phyloP scores from a whole-genome alignment of 2,329 filamentous ascomycete species.

The Conoideocrella luteorostrata region DNA sequence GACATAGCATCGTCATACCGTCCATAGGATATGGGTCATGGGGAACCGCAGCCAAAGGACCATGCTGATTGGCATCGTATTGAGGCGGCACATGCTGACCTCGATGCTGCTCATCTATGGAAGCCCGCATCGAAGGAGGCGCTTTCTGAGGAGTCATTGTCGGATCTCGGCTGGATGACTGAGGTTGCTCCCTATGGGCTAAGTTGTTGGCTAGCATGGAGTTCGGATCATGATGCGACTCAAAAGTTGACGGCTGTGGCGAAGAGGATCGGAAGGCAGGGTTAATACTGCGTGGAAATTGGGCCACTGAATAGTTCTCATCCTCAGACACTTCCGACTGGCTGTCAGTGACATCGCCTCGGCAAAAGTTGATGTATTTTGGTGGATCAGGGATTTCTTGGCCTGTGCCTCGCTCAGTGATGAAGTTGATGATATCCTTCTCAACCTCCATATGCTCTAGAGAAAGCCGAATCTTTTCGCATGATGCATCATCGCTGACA shows the following conservation, averaged over 20 bases:
- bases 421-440: constrained; percentile 86
- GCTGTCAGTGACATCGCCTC: constrained; percentile 75
- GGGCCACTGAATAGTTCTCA: constrained; percentile 86
- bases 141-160: constrained; percentile 44
- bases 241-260: constrained; percentile 86
- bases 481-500: constrained; percentile 93
- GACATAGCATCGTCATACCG: constrained; percentile 96
- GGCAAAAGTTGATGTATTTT: constrained; percentile 98
- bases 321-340: constrained; percentile 81
- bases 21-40: constrained; percentile 93
- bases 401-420: constrained; percentile 80
- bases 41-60: constrained; percentile 62
- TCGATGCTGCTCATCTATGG: constrained; percentile 15
- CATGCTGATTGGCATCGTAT: constrained; percentile 47
- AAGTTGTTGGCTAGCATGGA: constrained; percentile 65
- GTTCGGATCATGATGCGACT: constrained; percentile 85
- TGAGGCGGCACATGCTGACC: constrained; percentile 16
- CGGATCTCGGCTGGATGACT: constrained; percentile 42
- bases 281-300: constrained; percentile 93
- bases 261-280: constrained; percentile 94
- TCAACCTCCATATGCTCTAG: constrained; percentile 95
- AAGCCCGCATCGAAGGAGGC: constrained; percentile 12
- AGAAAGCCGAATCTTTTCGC: constrained; percentile 90
- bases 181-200: constrained; percentile 46
- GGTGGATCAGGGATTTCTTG: constrained; percentile 97